phyloP scores from a whole-genome alignment of 164 flowering plant species.

The Taxillus chinensis region DNA sequence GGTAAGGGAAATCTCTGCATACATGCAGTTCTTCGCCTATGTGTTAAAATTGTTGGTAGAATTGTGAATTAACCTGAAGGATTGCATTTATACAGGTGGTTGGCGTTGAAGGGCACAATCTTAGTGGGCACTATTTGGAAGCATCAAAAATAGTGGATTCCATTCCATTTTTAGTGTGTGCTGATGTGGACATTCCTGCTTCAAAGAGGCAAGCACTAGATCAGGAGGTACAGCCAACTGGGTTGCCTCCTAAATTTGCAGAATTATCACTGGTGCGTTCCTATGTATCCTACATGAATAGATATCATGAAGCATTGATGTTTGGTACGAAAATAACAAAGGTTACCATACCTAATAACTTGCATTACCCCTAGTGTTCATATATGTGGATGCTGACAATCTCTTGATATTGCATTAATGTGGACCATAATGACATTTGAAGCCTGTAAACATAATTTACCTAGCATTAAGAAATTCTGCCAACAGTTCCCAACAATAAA shows the following conservation, averaged over 20 bases:
- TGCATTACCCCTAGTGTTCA: background rate
- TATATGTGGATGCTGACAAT: too few relatives aligned
- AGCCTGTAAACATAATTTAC: too few relatives aligned
- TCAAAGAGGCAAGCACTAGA: constrained; percentile 71
- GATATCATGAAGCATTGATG: background rate
- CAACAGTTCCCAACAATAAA: background rate
- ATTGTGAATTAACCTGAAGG: background rate
- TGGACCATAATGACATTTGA: too few relatives aligned
- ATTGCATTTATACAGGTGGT: constrained; percentile 46
- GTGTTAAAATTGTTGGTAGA: background rate
- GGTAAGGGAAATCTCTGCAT: constrained; percentile 24
- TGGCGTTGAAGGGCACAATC: constrained; percentile 85
- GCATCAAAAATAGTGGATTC: constrained; percentile 68
- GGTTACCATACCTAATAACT: background rate
- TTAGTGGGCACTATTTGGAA: constrained; percentile 90
- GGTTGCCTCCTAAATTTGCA: constrained; percentile 11
- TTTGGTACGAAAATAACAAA: background rate
- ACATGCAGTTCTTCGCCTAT: background rate
- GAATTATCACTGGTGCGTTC: constrained; percentile 61
- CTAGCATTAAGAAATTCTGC: too few relatives aligned
- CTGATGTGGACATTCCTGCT: constrained; percentile 36
- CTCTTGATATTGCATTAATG: too few relatives aligned
- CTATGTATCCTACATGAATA: constrained; percentile 3
- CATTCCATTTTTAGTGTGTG: constrained; percentile 34
- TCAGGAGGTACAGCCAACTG: constrained; percentile 26